Base-by-base conservation (phyloP, 1,139 yeast genomes). In the Pneumocystis canis region DNA sequence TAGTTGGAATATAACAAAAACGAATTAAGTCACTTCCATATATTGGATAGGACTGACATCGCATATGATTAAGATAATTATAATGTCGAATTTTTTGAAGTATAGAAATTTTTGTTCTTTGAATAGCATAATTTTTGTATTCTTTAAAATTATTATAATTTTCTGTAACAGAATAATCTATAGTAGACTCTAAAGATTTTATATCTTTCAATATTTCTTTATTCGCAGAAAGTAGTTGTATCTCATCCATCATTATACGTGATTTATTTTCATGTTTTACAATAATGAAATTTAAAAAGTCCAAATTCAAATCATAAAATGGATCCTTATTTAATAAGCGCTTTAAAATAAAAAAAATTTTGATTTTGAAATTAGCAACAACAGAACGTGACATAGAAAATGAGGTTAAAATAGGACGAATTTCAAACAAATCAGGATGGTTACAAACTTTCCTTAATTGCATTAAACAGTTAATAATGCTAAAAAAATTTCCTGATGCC, bases 391-490 rank as follows among this genome's bases (percentile, higher is more conserved):
- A 82, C 76, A 89, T 77, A 0, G 94, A 87, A 72, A 88, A 84
- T 1, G 97, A 90, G 0, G 98, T 94, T 37, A 88, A 82, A 69
- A 94, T 87, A 0, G 97, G 98, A 65, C 98, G 79, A 5, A 90
- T 97, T 72, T 94, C 98, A 75, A 94, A 94, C 66, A 94, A 76
- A 75, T 94, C 97, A 0, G 98, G 98, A 75, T 92, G 98, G 71
- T 92, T 92, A 75, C 98, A 92, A 56, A 92, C 98, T 73, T 94
- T 94, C 69, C 99, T 82, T 70, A 94, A 78, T 73, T 94, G 99
- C 99, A 94, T 94, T 75, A 94, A 80, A 77, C 98, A 92, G 70
- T 94, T 94, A 70, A 94, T 90, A 71, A 94, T 94, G 28, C 97
- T 89, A 73, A 94, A 78, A 70, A 89, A 94, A 72, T 92, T 94